Evolutionary conservation across 225 moss, liverwort and hornwort genomes (phyloP), one percentile per base, ranked within the genome.

Genomic region (Anthoceros angustus): DNA sequence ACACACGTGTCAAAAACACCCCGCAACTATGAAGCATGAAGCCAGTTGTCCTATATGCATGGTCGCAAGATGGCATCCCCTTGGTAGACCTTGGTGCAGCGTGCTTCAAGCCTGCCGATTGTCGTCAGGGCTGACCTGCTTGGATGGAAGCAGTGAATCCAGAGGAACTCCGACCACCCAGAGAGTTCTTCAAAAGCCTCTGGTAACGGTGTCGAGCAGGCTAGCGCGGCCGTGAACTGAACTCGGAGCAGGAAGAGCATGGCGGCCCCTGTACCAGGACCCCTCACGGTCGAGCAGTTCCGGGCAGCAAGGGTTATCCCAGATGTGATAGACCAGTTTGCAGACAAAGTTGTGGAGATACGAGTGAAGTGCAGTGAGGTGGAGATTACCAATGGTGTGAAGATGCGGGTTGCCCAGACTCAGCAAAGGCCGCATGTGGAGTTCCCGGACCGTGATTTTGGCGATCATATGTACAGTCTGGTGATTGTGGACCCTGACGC

Each of bases 401-500:
- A 46, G 10, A 18, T 73, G 25, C 43, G 65, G 32, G 60, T 70
- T 12, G 66, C 49, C 8, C 60, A 82, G 38, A 66, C 61, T 8
- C 61, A 70, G 63, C 43, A 26, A 0, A 64, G 43, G 41, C 74
- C 74, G 12, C 65, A 70, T n/a, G 55, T 64, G 62, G 24, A 62
- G 67, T 38, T 71, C 42, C 66, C 65, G 41, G 50, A 25, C 32
- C 61, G 39, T 40, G 67, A 8, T 32, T 73, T 81, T 62, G 26
- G 39, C n/a, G 42, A 9, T 32, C 16, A 61, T 67, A 66, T 65
- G 48, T 70, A 15, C 32, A 61, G 39, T 60, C 21, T 64, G 62
- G 18, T 65, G 38, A 67, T 32, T 46, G 64, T 69, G 43, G 66
- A 79, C 67, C 68, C 66, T 32, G 76, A 73, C 70, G 50, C 63